Percentiles rank a stretch among this genome's conserved stretches.
These are phyloP conservation scores for Colletotrichum theobromicola DNA, from an alignment of 2,329 filamentous ascomycete species.

Conservation along the genomic window DNA sequence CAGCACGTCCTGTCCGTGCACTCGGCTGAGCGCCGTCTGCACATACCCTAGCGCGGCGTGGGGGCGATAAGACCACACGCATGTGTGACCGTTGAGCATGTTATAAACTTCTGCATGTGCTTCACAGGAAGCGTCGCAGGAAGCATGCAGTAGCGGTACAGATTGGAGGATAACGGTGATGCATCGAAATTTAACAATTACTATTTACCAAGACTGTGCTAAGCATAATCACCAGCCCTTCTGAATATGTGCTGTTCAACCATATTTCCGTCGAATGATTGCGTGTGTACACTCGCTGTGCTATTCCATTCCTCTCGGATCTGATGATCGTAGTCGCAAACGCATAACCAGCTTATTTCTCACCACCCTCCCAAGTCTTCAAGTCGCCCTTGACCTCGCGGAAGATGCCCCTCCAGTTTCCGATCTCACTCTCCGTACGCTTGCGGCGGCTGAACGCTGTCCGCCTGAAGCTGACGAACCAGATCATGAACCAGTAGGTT, in stretches of 20 bases:
- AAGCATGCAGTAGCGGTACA: too few relatives aligned
- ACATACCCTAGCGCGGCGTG: background rate
- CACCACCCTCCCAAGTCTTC: slow-evolving; percentile 14
- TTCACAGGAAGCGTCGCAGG: background rate
- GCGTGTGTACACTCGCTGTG: background rate
- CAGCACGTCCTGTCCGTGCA: background rate
- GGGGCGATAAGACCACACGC: background rate
- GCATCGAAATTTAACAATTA: background rate
- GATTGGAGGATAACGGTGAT: background rate
- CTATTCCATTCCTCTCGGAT: background rate
- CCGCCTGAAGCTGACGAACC: slow-evolving; percentile 28
- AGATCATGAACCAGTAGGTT: slow-evolving; percentile 26
- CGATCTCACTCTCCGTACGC: slow-evolving; percentile 23
- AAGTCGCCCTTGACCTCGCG: slow-evolving; percentile 25
- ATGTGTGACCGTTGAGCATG: background rate
- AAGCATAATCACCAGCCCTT: background rate
- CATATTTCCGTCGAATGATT: background rate
- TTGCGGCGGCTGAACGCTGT: slow-evolving; percentile 24
- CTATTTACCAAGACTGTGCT: background rate
- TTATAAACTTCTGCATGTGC: background rate
- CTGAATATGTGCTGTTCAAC: background rate
- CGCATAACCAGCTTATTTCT: background rate
- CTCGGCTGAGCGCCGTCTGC: background rate
- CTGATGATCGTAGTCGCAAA: background rate
- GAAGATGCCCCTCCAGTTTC: slow-evolving; percentile 27